Base-by-base conservation (phyloP, 2,329 filamentous ascomycete species). In the Neurospora sp. region DNA sequence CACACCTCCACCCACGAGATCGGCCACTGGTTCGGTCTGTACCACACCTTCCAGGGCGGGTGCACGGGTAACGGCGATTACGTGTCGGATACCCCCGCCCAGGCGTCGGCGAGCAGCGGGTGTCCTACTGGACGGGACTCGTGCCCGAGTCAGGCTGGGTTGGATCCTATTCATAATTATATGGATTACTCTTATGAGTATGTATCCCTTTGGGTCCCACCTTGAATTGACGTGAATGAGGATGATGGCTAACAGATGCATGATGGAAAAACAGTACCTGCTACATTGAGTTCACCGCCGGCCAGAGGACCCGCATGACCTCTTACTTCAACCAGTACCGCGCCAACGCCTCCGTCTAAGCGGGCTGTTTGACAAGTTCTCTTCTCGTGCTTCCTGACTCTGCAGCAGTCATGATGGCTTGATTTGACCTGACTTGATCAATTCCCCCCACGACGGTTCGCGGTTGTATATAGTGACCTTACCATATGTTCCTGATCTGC, bases 1-100 rank as follows among this genome's bases (percentile, higher is more conserved):
- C 74, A 78, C 71, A 81, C 80, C 58, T 76, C 74, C 17, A 78
- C 78, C 38, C 81, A 82, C 75, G 82, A 83, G 76, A 74, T 80
- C 33, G 82, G 82, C 5, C 81, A 83, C 74, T 83, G 81, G 81
- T 79, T 83, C 70, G 81, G 81, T 67, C 77, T 83, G 19, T 79
- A 79, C 73, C 82, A 83, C 73, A 82, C 81, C 69, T 83, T 83
- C 77, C 78, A 82, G 73, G 82, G 80, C 46, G 78, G 78, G 66
- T 82, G 81, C 74, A 75, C 75, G 39, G 78, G 78, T 13, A 42
- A 52, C 38, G 81, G 81, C n/a, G 82, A 83, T 73, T 75, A 71
- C 38, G 77, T 83, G 19, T 70, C 76, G 46, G 82, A 83, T 68
- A 83, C 81, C 15, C 81, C 81, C 4, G 78, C 79, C 33, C 78